These are phyloP conservation scores for Pseudogymnoascus sp. DNA, from an alignment of 2,329 filamentous ascomycete genomes.

Conservation along the genomic window DNA sequence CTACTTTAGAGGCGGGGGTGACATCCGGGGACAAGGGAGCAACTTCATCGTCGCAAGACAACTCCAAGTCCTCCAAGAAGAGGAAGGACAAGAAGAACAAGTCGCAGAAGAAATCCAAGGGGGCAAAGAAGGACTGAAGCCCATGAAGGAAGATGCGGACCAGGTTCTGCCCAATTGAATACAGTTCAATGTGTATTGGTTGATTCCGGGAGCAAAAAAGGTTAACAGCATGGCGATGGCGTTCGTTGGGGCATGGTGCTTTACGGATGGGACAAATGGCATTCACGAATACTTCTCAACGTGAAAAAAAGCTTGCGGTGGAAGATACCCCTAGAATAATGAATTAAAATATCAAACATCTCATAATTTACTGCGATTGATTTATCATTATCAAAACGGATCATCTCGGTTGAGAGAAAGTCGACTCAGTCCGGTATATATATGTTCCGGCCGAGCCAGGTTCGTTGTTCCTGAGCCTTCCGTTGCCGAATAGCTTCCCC, in stretches of 20 bases:
- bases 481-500: not conserved
- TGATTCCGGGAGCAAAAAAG: not conserved
- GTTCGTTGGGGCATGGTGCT: not conserved
- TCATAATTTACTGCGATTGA: not conserved
- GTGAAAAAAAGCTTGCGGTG: not conserved
- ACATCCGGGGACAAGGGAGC: conserved; percentile 10
- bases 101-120: conserved; percentile 23
- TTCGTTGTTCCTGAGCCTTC: conserved; percentile 6
- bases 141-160: not conserved
- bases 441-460: not conserved
- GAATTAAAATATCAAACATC: conserved; percentile 1
- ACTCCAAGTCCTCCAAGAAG: conserved; percentile 17
- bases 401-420: not conserved
- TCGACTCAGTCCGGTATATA: not conserved
- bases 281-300: not conserved
- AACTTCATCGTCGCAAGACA: conserved; percentile 15
- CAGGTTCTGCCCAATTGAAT: not conserved
- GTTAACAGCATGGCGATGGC: conserved; percentile 6
- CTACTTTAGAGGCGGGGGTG: conserved; percentile 9
- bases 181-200: not conserved
- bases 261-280: not conserved
- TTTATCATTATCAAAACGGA: not conserved
- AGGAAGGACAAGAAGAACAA: conserved; percentile 25
- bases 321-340: conserved; percentile 5
- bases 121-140: conserved; percentile 23